Evolutionary conservation across 176 grass and related monocot species (phyloP).

Genomic region (Cenchrus fungigraminus): DNA sequence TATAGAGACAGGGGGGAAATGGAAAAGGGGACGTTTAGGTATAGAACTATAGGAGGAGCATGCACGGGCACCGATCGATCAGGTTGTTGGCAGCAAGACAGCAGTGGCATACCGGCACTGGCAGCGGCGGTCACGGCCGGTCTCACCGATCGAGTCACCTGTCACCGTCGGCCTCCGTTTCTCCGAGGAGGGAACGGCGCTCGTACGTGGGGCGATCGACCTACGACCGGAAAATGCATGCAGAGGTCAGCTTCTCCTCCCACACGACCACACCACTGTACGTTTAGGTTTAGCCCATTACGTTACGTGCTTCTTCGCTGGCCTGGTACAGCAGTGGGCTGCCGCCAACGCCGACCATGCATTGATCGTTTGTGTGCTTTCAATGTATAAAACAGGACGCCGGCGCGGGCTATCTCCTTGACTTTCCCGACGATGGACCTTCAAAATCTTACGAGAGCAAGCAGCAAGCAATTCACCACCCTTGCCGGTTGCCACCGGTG

Average conservation of each 20-base stretch:
- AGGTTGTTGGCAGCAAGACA: neutral
- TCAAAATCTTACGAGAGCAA: neutral
- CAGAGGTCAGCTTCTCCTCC: neutral
- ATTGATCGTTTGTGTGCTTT: neutral
- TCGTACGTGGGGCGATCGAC: neutral
- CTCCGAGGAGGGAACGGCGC: neutral
- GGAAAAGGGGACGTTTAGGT: neutral
- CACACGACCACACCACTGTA: too few species aligned
- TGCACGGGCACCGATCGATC: neutral
- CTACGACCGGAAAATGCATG: too few species aligned
- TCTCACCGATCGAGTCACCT: neutral
- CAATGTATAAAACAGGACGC: too few species aligned
- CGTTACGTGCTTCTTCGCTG: neutral
- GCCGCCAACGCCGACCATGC: neutral
- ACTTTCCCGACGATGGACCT: neutral
- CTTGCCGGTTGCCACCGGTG: neutral
- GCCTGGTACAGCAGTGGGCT: neutral
- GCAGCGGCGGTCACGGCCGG: neutral
- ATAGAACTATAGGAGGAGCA: neutral
- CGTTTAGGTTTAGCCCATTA: too few species aligned
- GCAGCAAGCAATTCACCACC: neutral
- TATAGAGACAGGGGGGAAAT: neutral
- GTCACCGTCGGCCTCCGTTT: neutral
- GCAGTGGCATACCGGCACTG: conserved; percentile 2
- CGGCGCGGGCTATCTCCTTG: too few species aligned